phyloP scores from a whole-genome alignment of 1,284 basidiomycete genomes.

The Moniliophthora roreri region DNA sequence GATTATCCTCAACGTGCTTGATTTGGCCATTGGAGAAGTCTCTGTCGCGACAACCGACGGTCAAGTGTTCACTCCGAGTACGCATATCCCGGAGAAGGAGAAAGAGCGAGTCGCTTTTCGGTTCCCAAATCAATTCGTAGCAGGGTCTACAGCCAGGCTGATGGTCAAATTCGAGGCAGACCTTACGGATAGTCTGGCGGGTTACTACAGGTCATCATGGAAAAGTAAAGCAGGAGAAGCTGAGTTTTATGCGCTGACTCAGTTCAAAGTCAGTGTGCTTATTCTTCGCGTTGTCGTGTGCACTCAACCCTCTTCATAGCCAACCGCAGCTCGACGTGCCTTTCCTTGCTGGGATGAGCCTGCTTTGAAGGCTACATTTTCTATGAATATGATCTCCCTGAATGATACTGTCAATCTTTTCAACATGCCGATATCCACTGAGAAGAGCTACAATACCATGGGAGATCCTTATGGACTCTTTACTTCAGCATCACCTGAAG shows the following conservation, averaged over 20 bases:
- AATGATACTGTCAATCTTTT: constrained; percentile 59
- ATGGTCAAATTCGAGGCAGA: constrained; percentile 47
- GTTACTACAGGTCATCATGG: constrained; percentile 50
- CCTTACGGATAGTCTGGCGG: constrained; percentile 55
- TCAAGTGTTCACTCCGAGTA: constrained; percentile 20
- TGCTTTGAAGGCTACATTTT: constrained; percentile 76
- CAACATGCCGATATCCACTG: constrained; percentile 68
- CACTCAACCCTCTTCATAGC: constrained; percentile 42
- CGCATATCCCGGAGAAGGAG: constrained; percentile 48
- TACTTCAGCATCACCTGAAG: constrained; percentile 28
- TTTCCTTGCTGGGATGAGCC: constrained; percentile 85
- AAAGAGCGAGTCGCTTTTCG: constrained; percentile 52
- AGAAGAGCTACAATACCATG: constrained; percentile 32
- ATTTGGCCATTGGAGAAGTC: constrained; percentile 46
- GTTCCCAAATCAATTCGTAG: constrained; percentile 39
- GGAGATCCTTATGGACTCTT: constrained; percentile 27
- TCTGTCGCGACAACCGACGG: neutral
- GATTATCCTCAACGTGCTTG: constrained; percentile 62
- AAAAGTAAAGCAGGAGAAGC: constrained; percentile 37
- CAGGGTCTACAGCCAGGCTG: constrained; percentile 46
- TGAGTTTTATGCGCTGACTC: constrained; percentile 61
- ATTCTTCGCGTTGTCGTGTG: neutral
- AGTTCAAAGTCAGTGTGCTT: constrained; percentile 47
- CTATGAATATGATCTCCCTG: constrained; percentile 71
- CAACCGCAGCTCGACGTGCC: constrained; percentile 70